A percentile compares a stretch with the other conserved stretches of the same genome.
Conservation (phyloP, 2,329 filamentous ascomycete species). For the Rhinocladiella mackenziei region DNA sequence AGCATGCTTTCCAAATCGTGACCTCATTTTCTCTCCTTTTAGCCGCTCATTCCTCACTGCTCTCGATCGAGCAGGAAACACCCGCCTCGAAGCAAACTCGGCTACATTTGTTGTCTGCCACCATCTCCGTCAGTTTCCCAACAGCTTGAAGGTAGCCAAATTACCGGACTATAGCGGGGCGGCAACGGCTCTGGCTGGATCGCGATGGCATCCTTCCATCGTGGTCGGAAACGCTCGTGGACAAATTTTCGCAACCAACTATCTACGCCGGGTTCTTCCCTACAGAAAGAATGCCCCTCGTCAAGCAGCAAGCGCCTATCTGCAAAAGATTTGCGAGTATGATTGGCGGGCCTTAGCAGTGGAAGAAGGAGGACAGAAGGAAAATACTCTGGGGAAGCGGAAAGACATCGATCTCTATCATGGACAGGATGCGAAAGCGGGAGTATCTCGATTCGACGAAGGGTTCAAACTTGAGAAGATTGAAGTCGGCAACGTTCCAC, state of each 20-base stretch:
- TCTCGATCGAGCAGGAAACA: constrained; percentile 19
- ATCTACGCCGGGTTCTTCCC: constrained; percentile 47
- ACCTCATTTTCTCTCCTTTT: constrained; percentile 54
- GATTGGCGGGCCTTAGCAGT: constrained; percentile 45
- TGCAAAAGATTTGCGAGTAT: constrained; percentile 56
- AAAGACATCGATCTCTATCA: constrained; percentile 21
- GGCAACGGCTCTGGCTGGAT: constrained; percentile 35
- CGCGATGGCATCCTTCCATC: constrained; percentile 50
- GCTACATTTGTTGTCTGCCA: constrained; percentile 22
- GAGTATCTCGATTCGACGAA: constrained; percentile 43
- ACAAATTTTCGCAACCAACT: constrained; percentile 49
- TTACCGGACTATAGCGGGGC: constrained; percentile 38
- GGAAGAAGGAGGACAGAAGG: background rate
- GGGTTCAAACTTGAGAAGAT: constrained; percentile 41
- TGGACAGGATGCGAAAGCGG: constrained; percentile 28
- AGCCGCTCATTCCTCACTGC: constrained; percentile 48
- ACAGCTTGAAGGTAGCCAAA: constrained; percentile 46
- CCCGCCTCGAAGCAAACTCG: constrained; percentile 13
- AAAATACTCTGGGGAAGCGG: background rate
- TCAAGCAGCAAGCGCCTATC: constrained; percentile 43
- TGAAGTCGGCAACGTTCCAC: constrained; percentile 27
- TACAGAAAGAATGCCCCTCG: constrained; percentile 6
- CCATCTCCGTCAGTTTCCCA: constrained; percentile 26
- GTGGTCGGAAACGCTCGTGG: constrained; percentile 53
- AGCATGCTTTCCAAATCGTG: constrained; percentile 44